Percentiles rank a stretch among this genome's conserved stretches.
Conservation (phyloP, 2,329 filamentous ascomycete genomes). For the Penicillium decumbens region DNA sequence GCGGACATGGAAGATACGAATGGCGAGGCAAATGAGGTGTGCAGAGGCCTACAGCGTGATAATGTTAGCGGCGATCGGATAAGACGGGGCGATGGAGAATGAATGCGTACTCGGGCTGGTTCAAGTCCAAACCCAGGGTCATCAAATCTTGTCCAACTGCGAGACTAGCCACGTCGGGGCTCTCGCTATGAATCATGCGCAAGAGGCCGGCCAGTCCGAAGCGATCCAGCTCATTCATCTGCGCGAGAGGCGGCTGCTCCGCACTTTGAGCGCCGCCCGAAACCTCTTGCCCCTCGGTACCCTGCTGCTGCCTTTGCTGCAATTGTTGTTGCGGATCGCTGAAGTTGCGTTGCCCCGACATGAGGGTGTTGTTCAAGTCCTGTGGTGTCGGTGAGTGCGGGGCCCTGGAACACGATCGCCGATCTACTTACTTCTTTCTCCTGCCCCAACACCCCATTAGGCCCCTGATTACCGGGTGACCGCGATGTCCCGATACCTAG, state of each 20-base stretch:
- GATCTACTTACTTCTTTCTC: slow-evolving; percentile 37
- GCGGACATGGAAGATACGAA: slow-evolving; percentile 56
- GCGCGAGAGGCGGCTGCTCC: slow-evolving; percentile 44
- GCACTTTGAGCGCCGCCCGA: slow-evolving; percentile 30
- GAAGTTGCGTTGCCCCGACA: slow-evolving; percentile 33
- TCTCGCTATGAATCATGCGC: slow-evolving; percentile 53
- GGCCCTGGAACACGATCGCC: slow-evolving; percentile 11
- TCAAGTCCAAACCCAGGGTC: slow-evolving; percentile 60
- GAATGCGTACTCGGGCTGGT: slow-evolving; percentile 53
- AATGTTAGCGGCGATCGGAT: slow-evolving; percentile 16
- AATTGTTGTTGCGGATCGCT: slow-evolving; percentile 34
- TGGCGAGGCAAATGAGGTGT: slow-evolving; percentile 60
- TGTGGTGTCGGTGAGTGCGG: slow-evolving; percentile 20
- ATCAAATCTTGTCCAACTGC: slow-evolving; percentile 62
- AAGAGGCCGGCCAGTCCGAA: slow-evolving; percentile 59
- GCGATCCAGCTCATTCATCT: slow-evolving; percentile 58
- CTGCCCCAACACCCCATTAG: slow-evolving; percentile 42
- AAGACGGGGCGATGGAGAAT: background rate
- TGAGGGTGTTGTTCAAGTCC: slow-evolving; percentile 36
- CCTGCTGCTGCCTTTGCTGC: slow-evolving; percentile 35
- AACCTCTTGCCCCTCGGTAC: slow-evolving; percentile 34
- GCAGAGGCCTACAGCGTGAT: slow-evolving; percentile 48
- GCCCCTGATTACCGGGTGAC: slow-evolving; percentile 41
- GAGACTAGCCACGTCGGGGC: slow-evolving; percentile 49
- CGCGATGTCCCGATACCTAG: slow-evolving; percentile 38